Evolutionary conservation across 1,139 yeast genomes (phyloP).

Genomic region (Kluyveromyces sp.): DNA sequence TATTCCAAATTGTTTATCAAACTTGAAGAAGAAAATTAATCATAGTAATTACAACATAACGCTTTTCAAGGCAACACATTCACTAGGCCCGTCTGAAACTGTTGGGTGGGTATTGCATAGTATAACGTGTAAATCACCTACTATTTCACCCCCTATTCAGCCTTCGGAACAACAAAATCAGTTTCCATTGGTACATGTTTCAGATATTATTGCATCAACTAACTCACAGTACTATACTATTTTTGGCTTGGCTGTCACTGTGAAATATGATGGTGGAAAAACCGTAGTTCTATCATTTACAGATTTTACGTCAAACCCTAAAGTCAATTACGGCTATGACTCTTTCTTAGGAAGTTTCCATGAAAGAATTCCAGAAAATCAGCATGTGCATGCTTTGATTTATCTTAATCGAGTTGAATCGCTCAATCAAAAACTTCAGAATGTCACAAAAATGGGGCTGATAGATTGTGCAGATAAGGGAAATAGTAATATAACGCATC

Average conservation of each 20-base stretch:
- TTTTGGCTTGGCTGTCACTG: conserved; percentile 9
- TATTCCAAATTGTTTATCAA: background rate
- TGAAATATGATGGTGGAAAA: conserved; percentile 3
- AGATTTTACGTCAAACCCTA: conserved; percentile 9
- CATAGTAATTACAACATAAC: conserved; percentile 1
- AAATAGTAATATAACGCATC: conserved; percentile 16
- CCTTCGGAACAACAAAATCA: background rate
- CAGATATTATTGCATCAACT: background rate
- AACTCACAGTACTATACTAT: conserved; percentile 1
- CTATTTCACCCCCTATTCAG: background rate
- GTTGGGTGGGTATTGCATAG: background rate
- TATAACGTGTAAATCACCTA: background rate
- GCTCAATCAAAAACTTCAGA: background rate
- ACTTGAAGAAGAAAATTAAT: background rate
- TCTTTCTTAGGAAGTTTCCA: conserved; percentile 8
- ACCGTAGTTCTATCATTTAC: conserved; percentile 10
- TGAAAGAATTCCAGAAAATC: conserved; percentile 5
- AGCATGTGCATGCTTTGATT: conserved; percentile 7
- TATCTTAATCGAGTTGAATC: conserved; percentile 5
- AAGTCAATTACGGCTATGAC: conserved; percentile 7
- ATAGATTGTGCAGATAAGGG: conserved; percentile 11
- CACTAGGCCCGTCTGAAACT: background rate
- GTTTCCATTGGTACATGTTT: background rate
- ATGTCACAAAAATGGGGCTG: background rate
- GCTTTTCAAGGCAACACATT: background rate